Conservation (phyloP, 345 rosid genomes). For the Aquilaria malaccensis region DNA sequence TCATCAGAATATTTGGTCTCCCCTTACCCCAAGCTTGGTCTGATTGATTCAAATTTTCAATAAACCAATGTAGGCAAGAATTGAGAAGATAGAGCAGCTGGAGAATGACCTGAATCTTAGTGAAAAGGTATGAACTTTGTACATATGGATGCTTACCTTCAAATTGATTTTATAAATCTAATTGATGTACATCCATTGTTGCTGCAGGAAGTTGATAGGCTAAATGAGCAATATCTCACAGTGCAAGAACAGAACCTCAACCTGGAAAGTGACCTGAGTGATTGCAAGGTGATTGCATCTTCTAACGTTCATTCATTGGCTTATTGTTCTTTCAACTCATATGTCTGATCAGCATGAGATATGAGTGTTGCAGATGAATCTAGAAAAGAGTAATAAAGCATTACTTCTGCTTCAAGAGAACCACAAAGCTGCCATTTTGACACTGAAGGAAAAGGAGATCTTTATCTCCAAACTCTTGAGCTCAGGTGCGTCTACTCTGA, state of each 20-base stretch:
- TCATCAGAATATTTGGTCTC: too few relatives aligned
- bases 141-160: slow-evolving; percentile 1
- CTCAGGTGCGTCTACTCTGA: slow-evolving; percentile 38
- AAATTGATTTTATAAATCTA: background rate
- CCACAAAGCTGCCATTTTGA: slow-evolving; percentile 30
- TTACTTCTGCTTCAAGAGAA: slow-evolving; percentile 46
- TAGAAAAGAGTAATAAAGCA: slow-evolving; percentile 44
- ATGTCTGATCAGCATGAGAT: slow-evolving; percentile 7
- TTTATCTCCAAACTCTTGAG: slow-evolving; percentile 46
- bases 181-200: slow-evolving; percentile 9
- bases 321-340: slow-evolving; percentile 8
- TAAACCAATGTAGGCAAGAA: slow-evolving; percentile 43
- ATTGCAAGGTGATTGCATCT: slow-evolving; percentile 49
- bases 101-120: slow-evolving; percentile 52
- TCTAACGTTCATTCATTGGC: background rate
- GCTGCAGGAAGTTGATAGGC: slow-evolving; percentile 60
- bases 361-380: slow-evolving; percentile 41
- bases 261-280: slow-evolving; percentile 49
- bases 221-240: slow-evolving; percentile 48
- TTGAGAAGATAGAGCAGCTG: slow-evolving; percentile 70
- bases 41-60: slow-evolving; percentile 10
- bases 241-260: slow-evolving; percentile 73
- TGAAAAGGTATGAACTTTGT: slow-evolving; percentile 43
- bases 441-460: slow-evolving; percentile 50
- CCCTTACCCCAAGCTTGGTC: background rate